Evolutionary conservation across 345 rosid genomes (phyloP).

Genomic region (Draba incana): DNA sequence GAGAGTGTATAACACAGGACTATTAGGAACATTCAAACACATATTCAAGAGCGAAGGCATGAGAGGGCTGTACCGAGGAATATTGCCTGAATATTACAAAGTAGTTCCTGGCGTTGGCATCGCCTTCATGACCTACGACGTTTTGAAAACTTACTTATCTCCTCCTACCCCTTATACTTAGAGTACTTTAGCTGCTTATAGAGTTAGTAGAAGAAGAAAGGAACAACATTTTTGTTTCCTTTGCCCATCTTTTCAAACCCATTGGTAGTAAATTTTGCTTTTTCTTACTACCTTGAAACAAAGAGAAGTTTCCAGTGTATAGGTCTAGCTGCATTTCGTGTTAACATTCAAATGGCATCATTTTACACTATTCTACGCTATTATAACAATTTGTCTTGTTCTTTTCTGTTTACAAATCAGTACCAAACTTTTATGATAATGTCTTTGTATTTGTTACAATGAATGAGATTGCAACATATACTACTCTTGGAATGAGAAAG

Average conservation of each 20-base stretch:
- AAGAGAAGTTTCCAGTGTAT: conserved; percentile 41
- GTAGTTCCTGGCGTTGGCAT: conserved; percentile 96
- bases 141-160: conserved; percentile 59
- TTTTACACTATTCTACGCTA: conserved; percentile 19
- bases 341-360: conserved; percentile 18
- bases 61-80: conserved; percentile 88
- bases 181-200: conserved; percentile 12
- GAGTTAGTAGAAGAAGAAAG: conserved; percentile 25
- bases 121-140: conserved; percentile 85
- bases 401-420: conserved; percentile 11
- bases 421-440: background rate
- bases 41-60: conserved; percentile 82
- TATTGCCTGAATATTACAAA: conserved; percentile 93
- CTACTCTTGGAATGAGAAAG: background rate
- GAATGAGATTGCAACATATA: background rate
- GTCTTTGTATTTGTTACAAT: background rate
- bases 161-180: conserved; percentile 28
- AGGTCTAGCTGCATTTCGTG: conserved; percentile 34
- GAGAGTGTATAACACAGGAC: conserved; percentile 71
- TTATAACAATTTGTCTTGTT: conserved; percentile 5
- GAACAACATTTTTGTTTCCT: conserved; percentile 9
- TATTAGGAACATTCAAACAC: conserved; percentile 72
- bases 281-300: conserved; percentile 45
- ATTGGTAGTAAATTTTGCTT: conserved; percentile 54
- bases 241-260: conserved; percentile 7